These are phyloP conservation scores for Metschnikowia dekortorum DNA, from an alignment of 805 yeast genomes.

Conservation along the genomic window DNA sequence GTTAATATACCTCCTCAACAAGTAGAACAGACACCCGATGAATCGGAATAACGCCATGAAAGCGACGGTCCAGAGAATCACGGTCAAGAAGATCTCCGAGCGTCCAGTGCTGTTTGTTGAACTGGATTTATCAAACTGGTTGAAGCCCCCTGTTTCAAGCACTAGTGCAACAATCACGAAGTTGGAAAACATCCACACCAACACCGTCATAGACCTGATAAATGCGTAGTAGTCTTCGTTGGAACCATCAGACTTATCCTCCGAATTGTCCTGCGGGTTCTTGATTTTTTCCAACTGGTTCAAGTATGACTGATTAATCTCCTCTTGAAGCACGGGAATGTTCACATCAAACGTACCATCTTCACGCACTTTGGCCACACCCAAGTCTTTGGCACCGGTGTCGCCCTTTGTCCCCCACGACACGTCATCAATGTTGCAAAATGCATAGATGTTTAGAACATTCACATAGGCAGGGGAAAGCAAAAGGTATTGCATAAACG, in stretches of 20 bases:
- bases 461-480: constrained; percentile 51
- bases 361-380: constrained; percentile 48
- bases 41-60: constrained; percentile 55
- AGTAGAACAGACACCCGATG: constrained; percentile 48
- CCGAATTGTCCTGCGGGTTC: constrained; percentile 34
- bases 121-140: constrained; percentile 32
- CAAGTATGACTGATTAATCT: constrained; percentile 50
- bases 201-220: constrained; percentile 43
- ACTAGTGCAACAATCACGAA: constrained; percentile 40
- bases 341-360: constrained; percentile 57
- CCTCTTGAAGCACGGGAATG: constrained; percentile 44
- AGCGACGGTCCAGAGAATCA: constrained; percentile 59
- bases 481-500: constrained; percentile 48
- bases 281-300: constrained; percentile 51
- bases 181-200: constrained; percentile 44
- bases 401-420: constrained; percentile 77
- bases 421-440: constrained; percentile 67
- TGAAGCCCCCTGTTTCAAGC: constrained; percentile 41
- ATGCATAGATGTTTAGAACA: constrained; percentile 61
- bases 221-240: constrained; percentile 46
- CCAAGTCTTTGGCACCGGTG: constrained; percentile 53
- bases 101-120: constrained; percentile 30
- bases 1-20: constrained; percentile 32
- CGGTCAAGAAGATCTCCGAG: constrained; percentile 43
- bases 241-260: constrained; percentile 22